A percentile compares a stretch with the other conserved stretches of the same genome.
Conservation (phyloP, 495 filamentous ascomycete species). For the Neurospora sp. region DNA sequence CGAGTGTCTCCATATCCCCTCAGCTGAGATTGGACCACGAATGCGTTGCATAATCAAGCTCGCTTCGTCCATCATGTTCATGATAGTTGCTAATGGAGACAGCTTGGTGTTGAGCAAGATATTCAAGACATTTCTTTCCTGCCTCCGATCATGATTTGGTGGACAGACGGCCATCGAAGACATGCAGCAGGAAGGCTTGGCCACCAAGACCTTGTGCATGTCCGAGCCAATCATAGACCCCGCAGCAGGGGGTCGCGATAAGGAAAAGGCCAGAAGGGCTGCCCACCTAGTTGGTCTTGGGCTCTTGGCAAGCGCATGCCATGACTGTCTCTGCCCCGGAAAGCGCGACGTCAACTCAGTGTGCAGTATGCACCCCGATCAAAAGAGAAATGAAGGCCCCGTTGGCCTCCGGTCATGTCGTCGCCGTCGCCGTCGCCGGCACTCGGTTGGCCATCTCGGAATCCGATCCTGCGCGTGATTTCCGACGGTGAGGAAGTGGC, state of each 20-base stretch:
- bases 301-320: background rate
- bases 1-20: background rate
- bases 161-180: background rate
- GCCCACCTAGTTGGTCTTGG: background rate
- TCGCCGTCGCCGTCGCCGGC: background rate
- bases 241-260: background rate
- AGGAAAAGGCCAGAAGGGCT: background rate
- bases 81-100: background rate
- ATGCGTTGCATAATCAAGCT: background rate
- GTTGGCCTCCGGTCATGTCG: background rate
- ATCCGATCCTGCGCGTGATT: background rate
- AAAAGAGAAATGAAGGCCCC: background rate
- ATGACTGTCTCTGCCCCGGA: background rate
- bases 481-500: background rate
- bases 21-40: background rate
- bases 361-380: background rate
- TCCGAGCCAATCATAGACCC: background rate
- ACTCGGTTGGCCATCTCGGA: background rate
- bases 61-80: background rate
- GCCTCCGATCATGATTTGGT: background rate
- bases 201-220: background rate
- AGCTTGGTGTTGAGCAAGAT: background rate
- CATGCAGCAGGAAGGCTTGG: background rate
- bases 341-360: background rate
- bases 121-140: background rate